Evolutionary conservation across 306 rosid genomes (phyloP).

Genomic region (Oemleria cerasiformis): DNA sequence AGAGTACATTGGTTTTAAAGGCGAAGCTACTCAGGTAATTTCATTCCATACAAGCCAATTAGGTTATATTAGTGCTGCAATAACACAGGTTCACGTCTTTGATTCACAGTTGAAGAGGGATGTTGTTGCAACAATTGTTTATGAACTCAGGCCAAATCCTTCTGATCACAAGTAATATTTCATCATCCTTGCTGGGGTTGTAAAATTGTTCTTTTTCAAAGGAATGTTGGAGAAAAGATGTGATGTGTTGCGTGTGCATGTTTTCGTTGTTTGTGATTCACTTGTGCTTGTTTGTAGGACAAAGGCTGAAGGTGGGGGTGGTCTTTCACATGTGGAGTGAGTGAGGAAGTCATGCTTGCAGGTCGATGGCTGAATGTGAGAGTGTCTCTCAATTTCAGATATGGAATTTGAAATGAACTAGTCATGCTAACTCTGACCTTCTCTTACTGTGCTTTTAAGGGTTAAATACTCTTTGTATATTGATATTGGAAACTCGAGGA

Average conservation of each 20-base stretch:
- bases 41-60: conserved; percentile 17
- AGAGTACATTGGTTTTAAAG: conserved; percentile 93
- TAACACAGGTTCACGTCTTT: conserved; percentile 17
- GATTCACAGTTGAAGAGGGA: conserved; percentile 78
- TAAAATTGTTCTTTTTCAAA: neutral
- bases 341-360: neutral
- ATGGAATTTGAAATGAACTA: neutral
- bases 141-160: conserved; percentile 92
- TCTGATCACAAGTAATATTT: conserved; percentile 91
- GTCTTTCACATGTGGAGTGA: conserved; percentile 79
- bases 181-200: neutral
- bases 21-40: conserved; percentile 94
- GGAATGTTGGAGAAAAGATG: neutral
- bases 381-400: too few relatives aligned
- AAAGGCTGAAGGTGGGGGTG: conserved; percentile 76
- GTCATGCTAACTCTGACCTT: neutral
- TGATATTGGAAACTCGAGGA: neutral
- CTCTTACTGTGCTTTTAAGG: neutral
- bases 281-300: conserved; percentile 50
- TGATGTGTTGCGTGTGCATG: neutral
- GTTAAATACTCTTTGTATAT: neutral
- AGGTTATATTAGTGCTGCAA: neutral
- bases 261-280: neutral
- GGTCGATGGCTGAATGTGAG: neutral
- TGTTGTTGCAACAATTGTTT: conserved; percentile 83